Conservation (phyloP, 768 basidiomycete species). For the Flagelloscypha sp. region DNA sequence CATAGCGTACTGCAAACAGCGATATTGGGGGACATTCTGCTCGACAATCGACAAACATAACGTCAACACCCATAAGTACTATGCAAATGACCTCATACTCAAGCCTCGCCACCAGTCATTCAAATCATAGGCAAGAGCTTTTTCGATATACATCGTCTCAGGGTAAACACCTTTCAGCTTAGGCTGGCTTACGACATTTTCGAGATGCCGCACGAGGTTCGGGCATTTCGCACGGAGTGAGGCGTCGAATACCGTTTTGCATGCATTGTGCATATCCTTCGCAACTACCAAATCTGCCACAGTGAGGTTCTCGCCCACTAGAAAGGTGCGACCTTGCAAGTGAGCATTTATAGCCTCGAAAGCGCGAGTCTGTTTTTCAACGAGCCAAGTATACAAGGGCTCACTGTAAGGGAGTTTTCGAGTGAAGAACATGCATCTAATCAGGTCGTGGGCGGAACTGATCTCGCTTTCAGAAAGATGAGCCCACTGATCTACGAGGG, state of each 20-base stretch:
- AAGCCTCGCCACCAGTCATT: too few species aligned
- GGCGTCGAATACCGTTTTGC: constrained; percentile 53
- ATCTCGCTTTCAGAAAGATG: constrained; percentile 69
- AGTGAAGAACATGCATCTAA: constrained; percentile 33
- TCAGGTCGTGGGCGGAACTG: constrained; percentile 24
- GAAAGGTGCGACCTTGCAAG: constrained; percentile 75
- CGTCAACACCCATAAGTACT: too few species aligned
- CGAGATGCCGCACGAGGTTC: constrained; percentile 74
- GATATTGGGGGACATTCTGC: too few species aligned
- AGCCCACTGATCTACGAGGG: constrained; percentile 80
- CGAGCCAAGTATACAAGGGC: constrained; percentile 53
- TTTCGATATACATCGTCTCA: constrained; percentile 53
- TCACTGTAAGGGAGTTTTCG: constrained; percentile 73
- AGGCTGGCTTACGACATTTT: constrained; percentile 85
- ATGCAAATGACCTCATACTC: too few species aligned
- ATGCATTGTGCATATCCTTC: constrained; percentile 44
- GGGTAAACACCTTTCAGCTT: constrained; percentile 62
- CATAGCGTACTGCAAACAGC: too few species aligned
- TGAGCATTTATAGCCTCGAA: constrained; percentile 65
- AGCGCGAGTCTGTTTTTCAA: constrained; percentile 46
- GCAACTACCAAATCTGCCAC: constrained; percentile 80
- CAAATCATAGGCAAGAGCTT: too few species aligned
- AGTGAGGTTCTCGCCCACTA: constrained; percentile 91
- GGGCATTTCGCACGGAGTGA: constrained; percentile 56
- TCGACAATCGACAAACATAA: too few species aligned